Evolutionary conservation across 202 grass and related monocot species (phyloP).

Genomic region (Setaria italica): DNA sequence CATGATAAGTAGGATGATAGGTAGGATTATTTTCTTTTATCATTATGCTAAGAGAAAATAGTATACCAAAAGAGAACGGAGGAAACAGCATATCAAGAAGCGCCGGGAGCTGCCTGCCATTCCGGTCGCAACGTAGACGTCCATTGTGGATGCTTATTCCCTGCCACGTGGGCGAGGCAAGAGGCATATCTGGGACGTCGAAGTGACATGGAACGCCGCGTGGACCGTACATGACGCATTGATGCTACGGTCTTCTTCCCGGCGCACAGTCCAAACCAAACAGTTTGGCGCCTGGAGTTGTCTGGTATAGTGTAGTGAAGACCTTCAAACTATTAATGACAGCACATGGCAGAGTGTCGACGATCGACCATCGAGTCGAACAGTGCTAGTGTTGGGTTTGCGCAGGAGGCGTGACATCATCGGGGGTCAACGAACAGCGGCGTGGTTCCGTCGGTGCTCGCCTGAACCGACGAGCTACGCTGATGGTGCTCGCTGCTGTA

Average conservation of each 20-base stretch:
- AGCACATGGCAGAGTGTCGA: background rate
- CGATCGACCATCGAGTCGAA: background rate
- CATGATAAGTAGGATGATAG: too few species aligned
- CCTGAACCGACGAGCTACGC: background rate
- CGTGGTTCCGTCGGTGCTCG: background rate
- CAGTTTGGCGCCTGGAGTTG: too few species aligned
- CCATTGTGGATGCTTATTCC: background rate
- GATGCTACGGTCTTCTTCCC: background rate
- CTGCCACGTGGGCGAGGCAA: background rate
- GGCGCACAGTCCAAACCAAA: too few species aligned
- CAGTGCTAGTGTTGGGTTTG: background rate
- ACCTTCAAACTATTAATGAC: background rate
- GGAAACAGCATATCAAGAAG: too few species aligned
- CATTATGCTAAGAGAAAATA: too few species aligned
- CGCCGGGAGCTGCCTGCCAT: too few species aligned
- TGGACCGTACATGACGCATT: background rate
- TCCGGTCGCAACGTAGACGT: too few species aligned
- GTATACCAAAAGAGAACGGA: too few species aligned
- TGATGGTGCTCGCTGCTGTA: background rate
- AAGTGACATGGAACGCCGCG: background rate
- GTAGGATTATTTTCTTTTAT: too few species aligned
- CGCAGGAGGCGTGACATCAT: background rate
- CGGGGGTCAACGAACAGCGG: background rate
- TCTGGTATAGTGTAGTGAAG: too few species aligned
- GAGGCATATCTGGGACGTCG: conserved; percentile 7